Evolutionary conservation across 2,329 filamentous ascomycete genomes (phyloP).

Genomic region (Aspergillus sp.): DNA sequence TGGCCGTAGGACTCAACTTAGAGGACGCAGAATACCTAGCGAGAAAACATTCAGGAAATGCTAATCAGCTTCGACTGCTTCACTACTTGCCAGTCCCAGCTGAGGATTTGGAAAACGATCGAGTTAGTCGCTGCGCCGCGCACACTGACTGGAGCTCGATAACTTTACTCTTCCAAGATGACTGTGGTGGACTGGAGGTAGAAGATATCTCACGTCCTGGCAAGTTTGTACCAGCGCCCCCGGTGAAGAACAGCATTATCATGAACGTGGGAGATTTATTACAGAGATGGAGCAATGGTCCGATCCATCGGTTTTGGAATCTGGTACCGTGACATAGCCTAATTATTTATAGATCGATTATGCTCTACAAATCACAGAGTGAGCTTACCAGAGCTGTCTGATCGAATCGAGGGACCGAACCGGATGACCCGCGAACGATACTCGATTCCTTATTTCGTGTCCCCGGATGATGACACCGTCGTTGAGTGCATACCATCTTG

Average conservation of each 20-base stretch:
- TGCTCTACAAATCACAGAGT: slow-evolving; percentile 58
- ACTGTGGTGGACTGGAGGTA: slow-evolving; percentile 53
- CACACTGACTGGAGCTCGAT: slow-evolving; percentile 58
- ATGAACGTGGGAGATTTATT: slow-evolving; percentile 54
- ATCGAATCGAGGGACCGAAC: slow-evolving; percentile 39
- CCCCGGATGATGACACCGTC: slow-evolving; percentile 49
- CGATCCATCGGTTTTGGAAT: background rate
- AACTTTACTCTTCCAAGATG: slow-evolving; percentile 57
- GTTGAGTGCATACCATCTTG: slow-evolving; percentile 56
- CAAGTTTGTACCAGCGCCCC: slow-evolving; percentile 42
- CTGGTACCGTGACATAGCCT: background rate
- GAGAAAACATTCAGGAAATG: slow-evolving; percentile 53
- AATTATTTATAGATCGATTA: slow-evolving; percentile 41
- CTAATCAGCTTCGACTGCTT: slow-evolving; percentile 61
- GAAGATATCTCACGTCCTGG: slow-evolving; percentile 43
- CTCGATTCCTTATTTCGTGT: slow-evolving; percentile 62
- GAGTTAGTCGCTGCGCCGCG: slow-evolving; percentile 50
- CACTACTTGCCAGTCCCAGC: slow-evolving; percentile 57
- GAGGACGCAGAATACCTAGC: slow-evolving; percentile 48
- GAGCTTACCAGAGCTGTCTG: slow-evolving; percentile 43
- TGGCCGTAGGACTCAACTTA: slow-evolving; percentile 51
- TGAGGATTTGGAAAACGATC: slow-evolving; percentile 43
- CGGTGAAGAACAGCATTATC: slow-evolving; percentile 43
- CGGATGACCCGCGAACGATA: slow-evolving; percentile 54
- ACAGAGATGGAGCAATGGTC: slow-evolving; percentile 53